Conservation (phyloP, 345 rosid species). For the Zanthoxylum bungeanum region DNA sequence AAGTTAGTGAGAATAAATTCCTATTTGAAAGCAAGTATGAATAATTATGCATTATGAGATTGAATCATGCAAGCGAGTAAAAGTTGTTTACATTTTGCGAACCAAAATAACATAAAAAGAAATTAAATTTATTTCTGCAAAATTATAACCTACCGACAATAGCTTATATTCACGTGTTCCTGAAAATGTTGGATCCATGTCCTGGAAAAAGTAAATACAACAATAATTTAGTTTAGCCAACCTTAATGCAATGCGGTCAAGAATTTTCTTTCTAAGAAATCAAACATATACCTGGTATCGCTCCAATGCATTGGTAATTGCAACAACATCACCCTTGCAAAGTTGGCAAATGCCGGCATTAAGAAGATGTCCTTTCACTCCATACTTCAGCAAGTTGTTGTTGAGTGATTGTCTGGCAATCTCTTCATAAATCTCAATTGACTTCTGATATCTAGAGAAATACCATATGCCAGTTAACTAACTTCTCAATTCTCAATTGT, state of each 20-base stretch:
- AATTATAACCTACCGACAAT: conserved; percentile 44
- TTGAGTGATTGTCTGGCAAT: conserved; percentile 70
- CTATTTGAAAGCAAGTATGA: not conserved
- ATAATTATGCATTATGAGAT: not conserved
- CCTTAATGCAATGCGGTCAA: not conserved
- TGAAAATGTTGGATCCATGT: conserved; percentile 89
- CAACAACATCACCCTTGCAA: conserved; percentile 86
- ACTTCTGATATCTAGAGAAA: conserved; percentile 71
- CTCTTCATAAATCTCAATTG: conserved; percentile 89
- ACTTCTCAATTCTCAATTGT: not conserved
- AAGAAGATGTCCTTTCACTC: conserved; percentile 97
- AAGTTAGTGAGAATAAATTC: not conserved
- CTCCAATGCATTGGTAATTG: conserved; percentile 87
- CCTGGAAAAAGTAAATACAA: conserved; percentile 47
- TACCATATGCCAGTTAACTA: conserved; percentile 11
- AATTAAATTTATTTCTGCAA: not conserved
- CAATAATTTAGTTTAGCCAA: conserved; percentile 11
- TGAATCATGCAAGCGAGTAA: not conserved
- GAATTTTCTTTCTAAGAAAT: conserved; percentile 12
- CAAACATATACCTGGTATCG: conserved; percentile 68
- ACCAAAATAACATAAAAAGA: not conserved
- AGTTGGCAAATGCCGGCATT: conserved; percentile 97
- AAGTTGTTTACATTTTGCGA: not conserved
- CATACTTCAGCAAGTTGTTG: conserved; percentile 87
- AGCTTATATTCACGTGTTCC: conserved; percentile 89